Evolutionary conservation across 2,329 filamentous ascomycete genomes (phyloP).

Genomic region (Nemania serpens): DNA sequence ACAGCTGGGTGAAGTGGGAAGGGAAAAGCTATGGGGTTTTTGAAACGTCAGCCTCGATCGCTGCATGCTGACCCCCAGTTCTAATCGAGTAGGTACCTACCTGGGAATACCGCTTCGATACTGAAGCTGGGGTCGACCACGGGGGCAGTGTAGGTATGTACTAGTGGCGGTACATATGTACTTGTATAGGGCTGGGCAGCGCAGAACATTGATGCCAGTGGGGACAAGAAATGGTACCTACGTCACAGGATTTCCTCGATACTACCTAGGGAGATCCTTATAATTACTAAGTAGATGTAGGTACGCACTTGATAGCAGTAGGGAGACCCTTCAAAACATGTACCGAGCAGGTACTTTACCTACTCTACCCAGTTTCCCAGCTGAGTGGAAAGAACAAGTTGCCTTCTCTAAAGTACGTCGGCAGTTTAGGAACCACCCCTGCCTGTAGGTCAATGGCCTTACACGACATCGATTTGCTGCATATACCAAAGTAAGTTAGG

Average conservation of each 20-base stretch:
- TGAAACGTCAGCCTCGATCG: constrained; percentile 16
- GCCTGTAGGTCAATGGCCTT: too few species aligned
- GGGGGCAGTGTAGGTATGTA: neutral
- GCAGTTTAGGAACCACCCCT: too few species aligned
- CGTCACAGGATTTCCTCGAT: constrained; percentile 22
- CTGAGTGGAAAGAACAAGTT: constrained; percentile 1
- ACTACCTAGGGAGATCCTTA: neutral
- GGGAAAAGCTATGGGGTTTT: constrained; percentile 8
- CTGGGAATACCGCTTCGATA: neutral
- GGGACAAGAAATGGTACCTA: constrained; percentile 22
- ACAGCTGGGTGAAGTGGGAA: neutral
- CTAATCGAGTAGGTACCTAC: too few species aligned
- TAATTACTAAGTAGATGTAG: neutral
- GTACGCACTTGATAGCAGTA: neutral
- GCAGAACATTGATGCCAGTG: too few species aligned
- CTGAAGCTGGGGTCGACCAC: too few species aligned
- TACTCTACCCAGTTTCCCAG: neutral
- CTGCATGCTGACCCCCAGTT: too few species aligned
- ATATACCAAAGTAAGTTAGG: too few species aligned
- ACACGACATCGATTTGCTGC: too few species aligned
- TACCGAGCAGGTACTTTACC: constrained; percentile 1
- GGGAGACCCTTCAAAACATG: neutral
- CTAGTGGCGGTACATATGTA: too few species aligned
- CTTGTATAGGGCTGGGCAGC: neutral
- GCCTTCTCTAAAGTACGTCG: neutral